phyloP scores from a whole-genome alignment of 1,284 basidiomycete species.

The Rhodotorula sp. region DNA sequence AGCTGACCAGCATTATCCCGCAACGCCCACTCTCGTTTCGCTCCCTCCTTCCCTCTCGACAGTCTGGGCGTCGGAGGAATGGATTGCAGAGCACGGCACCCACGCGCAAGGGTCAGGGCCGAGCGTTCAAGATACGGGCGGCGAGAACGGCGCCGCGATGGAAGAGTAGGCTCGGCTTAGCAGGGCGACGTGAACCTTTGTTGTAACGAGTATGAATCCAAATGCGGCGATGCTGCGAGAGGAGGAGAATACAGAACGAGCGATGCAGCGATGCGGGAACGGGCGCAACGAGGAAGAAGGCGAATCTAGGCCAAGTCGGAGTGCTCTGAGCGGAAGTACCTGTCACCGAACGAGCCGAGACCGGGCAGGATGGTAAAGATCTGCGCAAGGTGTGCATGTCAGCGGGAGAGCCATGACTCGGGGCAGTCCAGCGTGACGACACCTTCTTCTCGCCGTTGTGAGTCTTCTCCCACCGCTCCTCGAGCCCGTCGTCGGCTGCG shows the following conservation, averaged over 20 bases:
- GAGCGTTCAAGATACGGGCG: neutral
- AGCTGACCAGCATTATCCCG: neutral
- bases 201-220: too few species aligned
- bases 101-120: constrained; percentile 8
- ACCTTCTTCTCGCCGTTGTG: constrained; percentile 32
- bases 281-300: neutral
- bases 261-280: neutral
- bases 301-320: neutral
- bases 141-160: neutral
- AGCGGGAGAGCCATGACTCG: neutral
- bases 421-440: neutral
- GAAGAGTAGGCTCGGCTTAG: neutral
- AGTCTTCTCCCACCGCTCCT: constrained; percentile 64
- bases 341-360: constrained; percentile 34
- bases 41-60: neutral
- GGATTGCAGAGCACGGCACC: constrained; percentile 40
- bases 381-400: neutral
- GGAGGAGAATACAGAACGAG: neutral
- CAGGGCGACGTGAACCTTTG: too few species aligned
- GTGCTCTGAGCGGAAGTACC: constrained; percentile 36
- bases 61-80: constrained; percentile 45
- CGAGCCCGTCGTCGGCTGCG: constrained; percentile 70
- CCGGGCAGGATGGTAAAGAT: constrained; percentile 41
- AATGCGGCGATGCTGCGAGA: neutral
- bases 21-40: neutral